Base-by-base conservation (phyloP, 768 basidiomycete species). In the Hygrophorus russula region DNA sequence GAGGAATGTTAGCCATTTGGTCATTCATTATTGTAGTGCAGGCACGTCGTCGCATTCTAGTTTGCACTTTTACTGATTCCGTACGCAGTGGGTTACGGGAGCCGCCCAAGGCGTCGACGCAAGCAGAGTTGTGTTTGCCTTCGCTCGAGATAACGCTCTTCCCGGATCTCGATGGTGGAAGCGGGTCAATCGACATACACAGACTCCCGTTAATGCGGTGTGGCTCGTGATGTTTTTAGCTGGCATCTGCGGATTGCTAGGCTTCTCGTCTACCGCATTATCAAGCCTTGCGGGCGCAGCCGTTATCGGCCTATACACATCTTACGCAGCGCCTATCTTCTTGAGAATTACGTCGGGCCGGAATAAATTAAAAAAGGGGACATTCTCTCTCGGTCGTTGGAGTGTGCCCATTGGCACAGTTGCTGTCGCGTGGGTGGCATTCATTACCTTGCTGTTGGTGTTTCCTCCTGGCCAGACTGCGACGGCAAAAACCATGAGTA, bases 51-150 rank as follows among this genome's bases (percentile, higher is more conserved):
- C 9, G 6, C 30, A 7, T 28, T 24, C 33, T 18, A 9, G 9
- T 27, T 14, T 24, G 6, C 24, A 14, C 15, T 37, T 36, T 37
- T 12, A 32, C 39, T 13, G 32, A 27, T n/a, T 9, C 20, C 40
- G 10, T 14, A 3, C 27, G 4, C 45, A 82, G 80, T 82, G 70
- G 48, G 79, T 81, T 14, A 82, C 80, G 0, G 82, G 80, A 7
- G 81, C 81, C 10, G 82, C 82, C 5, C 82, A 84, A 55, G 75
- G 71, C 15, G 80, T 84, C 6, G 82, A 83, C 52, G 82, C 82
- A 10, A 82, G 80, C 33, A 76, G 82, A 13, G 82, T 82, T 8
- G 70, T 83, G 38, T 84, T 82, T 48, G 82, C 82, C 5, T 83
- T 84, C 54, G 80, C 82, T 13, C 63, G 82, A 30, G 82, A 85